These are phyloP conservation scores for Aspergillus asperescens DNA, from an alignment of 495 filamentous ascomycete species.

Conservation along the genomic window DNA sequence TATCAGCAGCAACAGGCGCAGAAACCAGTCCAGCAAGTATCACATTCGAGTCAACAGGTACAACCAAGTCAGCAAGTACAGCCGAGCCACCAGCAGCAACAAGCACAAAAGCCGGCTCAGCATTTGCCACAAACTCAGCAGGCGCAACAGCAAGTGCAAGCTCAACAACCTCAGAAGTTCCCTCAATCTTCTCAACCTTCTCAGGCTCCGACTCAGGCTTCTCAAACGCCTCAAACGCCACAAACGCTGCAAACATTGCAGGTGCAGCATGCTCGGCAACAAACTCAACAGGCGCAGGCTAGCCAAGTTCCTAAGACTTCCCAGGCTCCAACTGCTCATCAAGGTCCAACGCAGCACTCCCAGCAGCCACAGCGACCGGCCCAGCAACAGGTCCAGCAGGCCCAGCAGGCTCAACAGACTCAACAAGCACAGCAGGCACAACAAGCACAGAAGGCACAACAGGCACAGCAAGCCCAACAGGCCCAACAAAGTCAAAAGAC, in stretches of 20 bases:
- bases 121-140: constrained; percentile 28
- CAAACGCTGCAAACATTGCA: not conserved
- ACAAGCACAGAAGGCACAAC: constrained; percentile 18
- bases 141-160: constrained; percentile 14
- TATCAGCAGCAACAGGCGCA: constrained; percentile 19
- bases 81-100: constrained; percentile 7
- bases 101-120: constrained; percentile 20
- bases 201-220: not conserved
- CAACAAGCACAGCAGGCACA: constrained; percentile 17
- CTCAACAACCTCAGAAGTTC: constrained; percentile 23
- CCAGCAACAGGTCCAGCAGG: too few relatives aligned
- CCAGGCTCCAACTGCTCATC: not conserved
- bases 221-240: not conserved
- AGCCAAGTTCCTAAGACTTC: not conserved
- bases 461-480: constrained; percentile 20
- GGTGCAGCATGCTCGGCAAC: not conserved
- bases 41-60: constrained; percentile 9
- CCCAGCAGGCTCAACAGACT: constrained; percentile 10
- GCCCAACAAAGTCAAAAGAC: constrained; percentile 6
- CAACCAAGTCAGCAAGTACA: constrained; percentile 13
- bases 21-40: constrained; percentile 7
- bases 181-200: not conserved
- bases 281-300: not conserved
- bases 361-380: constrained; percentile 19
- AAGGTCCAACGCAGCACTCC: not conserved